Conservation (phyloP, 164 flowering plant genomes). For the Kingdonia uniflora region DNA sequence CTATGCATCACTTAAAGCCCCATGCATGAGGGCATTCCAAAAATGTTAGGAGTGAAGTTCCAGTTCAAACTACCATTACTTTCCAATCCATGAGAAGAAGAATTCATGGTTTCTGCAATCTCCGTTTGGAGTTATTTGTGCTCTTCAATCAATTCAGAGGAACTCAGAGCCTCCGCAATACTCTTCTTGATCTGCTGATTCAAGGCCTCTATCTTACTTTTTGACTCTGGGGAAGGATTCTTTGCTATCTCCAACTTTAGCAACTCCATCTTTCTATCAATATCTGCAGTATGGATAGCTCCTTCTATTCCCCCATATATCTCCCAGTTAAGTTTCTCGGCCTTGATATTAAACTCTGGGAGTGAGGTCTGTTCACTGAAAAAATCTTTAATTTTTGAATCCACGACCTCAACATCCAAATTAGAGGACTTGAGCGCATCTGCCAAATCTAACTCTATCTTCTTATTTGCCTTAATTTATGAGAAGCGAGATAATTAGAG, state of each 20-base stretch:
- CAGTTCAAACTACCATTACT: no score
- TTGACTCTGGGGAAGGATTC: constrained; percentile 46
- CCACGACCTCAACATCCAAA: constrained; percentile 29
- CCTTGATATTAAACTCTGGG: constrained; percentile 23
- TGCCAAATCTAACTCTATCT: no score
- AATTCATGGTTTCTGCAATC: no score
- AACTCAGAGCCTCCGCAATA: constrained; percentile 36
- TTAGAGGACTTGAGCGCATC: constrained; percentile 43
- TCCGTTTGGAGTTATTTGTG: constrained; percentile 41
- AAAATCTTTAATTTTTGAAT: no score
- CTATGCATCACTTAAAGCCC: no score
- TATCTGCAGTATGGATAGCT: constrained; percentile 30
- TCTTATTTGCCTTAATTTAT: no score
- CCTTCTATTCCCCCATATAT: constrained; percentile 32
- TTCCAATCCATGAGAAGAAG: no score
- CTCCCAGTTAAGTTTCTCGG: constrained; percentile 40
- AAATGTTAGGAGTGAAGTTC: no score
- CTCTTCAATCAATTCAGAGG: constrained; percentile 35
- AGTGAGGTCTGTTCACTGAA: no score
- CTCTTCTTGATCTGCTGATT: constrained; percentile 44
- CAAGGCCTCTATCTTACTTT: no score
- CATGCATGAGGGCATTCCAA: no score
- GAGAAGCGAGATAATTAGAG: no score
- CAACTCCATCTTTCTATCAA: constrained; percentile 46
- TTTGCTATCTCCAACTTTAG: constrained; percentile 42